Evolutionary conservation across 257 asterid genomes (phyloP), one percentile per base, ranked within the genome.

Genomic region (Thymus mandschuricus): DNA sequence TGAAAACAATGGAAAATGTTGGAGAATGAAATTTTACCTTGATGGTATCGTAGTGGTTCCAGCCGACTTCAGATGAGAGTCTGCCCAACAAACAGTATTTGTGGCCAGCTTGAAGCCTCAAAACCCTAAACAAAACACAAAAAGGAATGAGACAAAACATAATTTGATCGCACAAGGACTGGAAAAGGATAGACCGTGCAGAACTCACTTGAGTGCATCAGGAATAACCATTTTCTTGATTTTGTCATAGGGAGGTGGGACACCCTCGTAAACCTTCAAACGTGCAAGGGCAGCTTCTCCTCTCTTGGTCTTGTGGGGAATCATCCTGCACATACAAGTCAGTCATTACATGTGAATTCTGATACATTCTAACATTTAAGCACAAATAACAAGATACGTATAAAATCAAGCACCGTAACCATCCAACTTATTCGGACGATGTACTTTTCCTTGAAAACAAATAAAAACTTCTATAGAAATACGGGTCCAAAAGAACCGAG

Each of bases 101-200:
- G 68, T 90, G 97, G 8, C 97, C 93, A 70, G 97, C 91, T 73
- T 88, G 92, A 12, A 90, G 96, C 86, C 96, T 88, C 93, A 90
- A 77, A 12, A 90, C 97, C 93, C 97, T 90, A 38, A 28, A 48
- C 11, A 66, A 69, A 33, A 40, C 75, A 45, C 43, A 2, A 0
- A 60, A 10, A 1, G 3, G 1, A 61, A 1, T 40, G 3, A 66
- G 45, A 52, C 11, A 7, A 40, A 49, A 64, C 33, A 66, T 3
- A 43, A 13, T 30, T 1, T 30, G 10, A 8, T 13, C 7, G 33
- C 4, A 64, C 2, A 6, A 27, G 54, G 41, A 3, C 31, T 29
- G 1, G 11, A 29, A 12, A 33, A n/a, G 5, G 40, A 30, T 21
- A 46, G 5, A 28, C 2, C 4, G 3, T 1, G 3, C 3, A 55